Conservation (phyloP, 495 filamentous ascomycete species). For the Neurospora sp. region DNA sequence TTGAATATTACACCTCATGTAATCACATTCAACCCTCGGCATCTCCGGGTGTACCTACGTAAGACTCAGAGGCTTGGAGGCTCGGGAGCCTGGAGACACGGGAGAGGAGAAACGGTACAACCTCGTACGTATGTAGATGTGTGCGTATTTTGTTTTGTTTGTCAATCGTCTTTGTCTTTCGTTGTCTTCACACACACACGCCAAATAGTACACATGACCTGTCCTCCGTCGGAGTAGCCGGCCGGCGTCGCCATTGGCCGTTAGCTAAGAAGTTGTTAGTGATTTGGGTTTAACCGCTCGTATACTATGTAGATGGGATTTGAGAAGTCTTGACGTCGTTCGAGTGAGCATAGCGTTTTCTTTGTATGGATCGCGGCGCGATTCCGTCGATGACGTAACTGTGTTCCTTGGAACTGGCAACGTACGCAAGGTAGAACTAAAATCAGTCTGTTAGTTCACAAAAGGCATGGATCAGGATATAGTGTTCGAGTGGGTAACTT, state of each 20-base stretch:
- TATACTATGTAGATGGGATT: background rate
- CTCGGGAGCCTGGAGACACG: background rate
- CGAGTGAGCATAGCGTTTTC: background rate
- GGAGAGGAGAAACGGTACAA: background rate
- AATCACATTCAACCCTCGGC: background rate
- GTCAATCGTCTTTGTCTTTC: background rate
- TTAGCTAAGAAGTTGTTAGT: too few relatives aligned
- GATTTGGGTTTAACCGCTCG: background rate
- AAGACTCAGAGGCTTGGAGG: background rate
- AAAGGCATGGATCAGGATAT: background rate
- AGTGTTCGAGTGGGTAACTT: conserved; percentile 42
- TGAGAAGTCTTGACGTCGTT: background rate
- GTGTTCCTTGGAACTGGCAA: background rate
- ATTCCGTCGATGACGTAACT: background rate
- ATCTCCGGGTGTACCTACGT: background rate
- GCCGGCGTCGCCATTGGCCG: background rate
- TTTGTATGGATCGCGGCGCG: background rate
- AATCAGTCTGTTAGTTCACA: background rate
- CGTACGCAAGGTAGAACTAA: background rate
- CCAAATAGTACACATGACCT: background rate
- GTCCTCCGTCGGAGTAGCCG: background rate
- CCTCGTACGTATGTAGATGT: background rate
- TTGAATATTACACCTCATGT: too few relatives aligned
- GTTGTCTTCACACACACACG: background rate
- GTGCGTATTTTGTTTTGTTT: background rate